These are phyloP conservation scores for Diaporthe sp. DNA, from an alignment of 2,329 filamentous ascomycete species.

Conservation along the genomic window DNA sequence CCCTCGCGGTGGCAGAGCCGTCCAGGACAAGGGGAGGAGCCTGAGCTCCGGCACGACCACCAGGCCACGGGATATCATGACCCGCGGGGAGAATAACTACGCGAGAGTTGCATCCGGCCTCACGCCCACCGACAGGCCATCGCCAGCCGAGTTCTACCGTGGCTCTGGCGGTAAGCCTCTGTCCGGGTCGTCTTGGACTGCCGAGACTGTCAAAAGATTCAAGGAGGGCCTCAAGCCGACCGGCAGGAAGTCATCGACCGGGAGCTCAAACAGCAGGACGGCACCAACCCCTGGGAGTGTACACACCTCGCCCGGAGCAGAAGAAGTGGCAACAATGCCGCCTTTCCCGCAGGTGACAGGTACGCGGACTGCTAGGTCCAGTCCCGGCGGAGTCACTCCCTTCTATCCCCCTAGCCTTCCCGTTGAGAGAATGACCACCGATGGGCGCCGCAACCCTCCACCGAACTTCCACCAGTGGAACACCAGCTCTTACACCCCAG, in stretches of 20 bases:
- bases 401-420: slow-evolving; percentile 47
- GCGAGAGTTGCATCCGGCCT: slow-evolving; percentile 30
- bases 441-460: slow-evolving; percentile 25
- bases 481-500: slow-evolving; percentile 44
- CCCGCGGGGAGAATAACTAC: slow-evolving; percentile 19
- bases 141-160: slow-evolving; percentile 48
- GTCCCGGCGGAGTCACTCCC: slow-evolving; percentile 46
- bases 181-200: slow-evolving; percentile 51
- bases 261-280: slow-evolving; percentile 31
- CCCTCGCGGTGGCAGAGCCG: slow-evolving; percentile 46
- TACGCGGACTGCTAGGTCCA: slow-evolving; percentile 50
- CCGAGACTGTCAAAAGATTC: slow-evolving; percentile 49
- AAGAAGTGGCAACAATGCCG: slow-evolving; percentile 25
- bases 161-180: slow-evolving; percentile 46
- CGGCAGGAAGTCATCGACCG: slow-evolving; percentile 31
- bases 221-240: slow-evolving; percentile 44
- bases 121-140: slow-evolving; percentile 27
- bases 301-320: slow-evolving; percentile 33
- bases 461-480: slow-evolving; percentile 46
- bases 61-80: slow-evolving; percentile 46
- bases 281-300: slow-evolving; percentile 29
- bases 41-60: slow-evolving; percentile 42
- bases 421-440: slow-evolving; percentile 35
- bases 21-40: slow-evolving; percentile 46
- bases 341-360: slow-evolving; percentile 37